Evolutionary conservation across 805 yeast genomes (phyloP).

Genomic region (Candida michaelii): DNA sequence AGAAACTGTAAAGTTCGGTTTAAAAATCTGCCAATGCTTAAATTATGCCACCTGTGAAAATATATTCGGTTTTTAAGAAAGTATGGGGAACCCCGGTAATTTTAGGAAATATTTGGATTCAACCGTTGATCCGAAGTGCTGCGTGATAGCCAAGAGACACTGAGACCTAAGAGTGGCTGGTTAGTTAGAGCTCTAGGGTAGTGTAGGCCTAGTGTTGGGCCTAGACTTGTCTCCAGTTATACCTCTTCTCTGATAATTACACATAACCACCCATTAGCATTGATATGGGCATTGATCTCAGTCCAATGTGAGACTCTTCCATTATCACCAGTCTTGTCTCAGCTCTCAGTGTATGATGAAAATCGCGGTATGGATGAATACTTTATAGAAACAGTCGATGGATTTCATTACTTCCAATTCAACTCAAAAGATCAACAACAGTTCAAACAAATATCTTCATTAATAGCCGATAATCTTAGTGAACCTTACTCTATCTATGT

Average conservation of each 20-base stretch:
- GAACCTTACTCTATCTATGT: conserved; percentile 96
- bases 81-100: conserved; percentile 10
- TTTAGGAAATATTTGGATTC: neutral
- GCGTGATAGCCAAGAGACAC: no score
- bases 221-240: no score
- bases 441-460: conserved; percentile 48
- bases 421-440: conserved; percentile 32
- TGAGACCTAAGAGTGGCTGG: no score
- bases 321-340: no score
- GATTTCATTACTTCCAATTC: conserved; percentile 15
- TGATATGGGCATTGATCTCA: no score
- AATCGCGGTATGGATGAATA: conserved; percentile 5
- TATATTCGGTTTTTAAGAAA: conserved; percentile 1
- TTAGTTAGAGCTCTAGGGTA: no score
- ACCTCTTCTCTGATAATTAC: no score
- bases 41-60: neutral
- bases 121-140: neutral
- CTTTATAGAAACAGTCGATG: conserved; percentile 17
- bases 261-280: no score
- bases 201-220: no score
- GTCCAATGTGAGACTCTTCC: no score
- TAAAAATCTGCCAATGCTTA: neutral
- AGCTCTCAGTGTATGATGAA: no score
- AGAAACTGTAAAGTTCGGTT: neutral
- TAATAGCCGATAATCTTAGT: conserved; percentile 73